Conservation (phyloP, 2,329 filamentous ascomycete species). For the Phoma sp. region DNA sequence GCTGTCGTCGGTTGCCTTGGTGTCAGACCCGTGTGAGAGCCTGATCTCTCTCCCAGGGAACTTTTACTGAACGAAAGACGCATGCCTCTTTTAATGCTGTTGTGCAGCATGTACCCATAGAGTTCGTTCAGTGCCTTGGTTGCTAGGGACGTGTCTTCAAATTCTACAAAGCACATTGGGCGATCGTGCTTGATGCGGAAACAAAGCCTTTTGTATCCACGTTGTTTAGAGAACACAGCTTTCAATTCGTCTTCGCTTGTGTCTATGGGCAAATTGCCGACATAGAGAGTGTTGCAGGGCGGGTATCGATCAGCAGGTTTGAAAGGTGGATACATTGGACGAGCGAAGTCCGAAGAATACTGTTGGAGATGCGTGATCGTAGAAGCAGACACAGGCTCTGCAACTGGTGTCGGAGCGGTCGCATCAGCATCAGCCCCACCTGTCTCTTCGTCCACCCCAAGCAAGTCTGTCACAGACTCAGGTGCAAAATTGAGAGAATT, state of each 20-base stretch:
- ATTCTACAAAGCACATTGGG: constrained; percentile 99
- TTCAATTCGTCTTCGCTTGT: constrained; percentile 96
- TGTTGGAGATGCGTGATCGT: constrained; percentile 61
- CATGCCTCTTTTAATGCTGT: constrained; percentile 93
- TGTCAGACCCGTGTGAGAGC: no score
- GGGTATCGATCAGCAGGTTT: constrained; percentile 97
- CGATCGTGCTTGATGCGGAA: constrained; percentile 95
- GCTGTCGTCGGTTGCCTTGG: no score
- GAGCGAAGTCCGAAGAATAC: constrained; percentile 63
- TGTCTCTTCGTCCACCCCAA: no score
- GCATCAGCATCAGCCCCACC: no score
- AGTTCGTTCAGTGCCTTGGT: constrained; percentile 90
- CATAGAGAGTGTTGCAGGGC: constrained; percentile 96
- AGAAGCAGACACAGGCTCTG: no score
- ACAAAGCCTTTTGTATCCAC: constrained; percentile 93
- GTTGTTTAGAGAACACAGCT: constrained; percentile 87
- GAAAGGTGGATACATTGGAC: constrained; percentile 78
- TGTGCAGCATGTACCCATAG: constrained; percentile 85
- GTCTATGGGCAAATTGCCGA: constrained; percentile 90
- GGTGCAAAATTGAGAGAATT: no score
- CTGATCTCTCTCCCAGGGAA: constrained; percentile 74
- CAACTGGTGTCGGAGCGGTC: no score
- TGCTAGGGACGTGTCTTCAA: constrained; percentile 89
- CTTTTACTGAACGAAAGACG: constrained; percentile 97
- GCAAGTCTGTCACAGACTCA: no score